A percentile compares a stretch with the other conserved stretches of the same genome.
These are phyloP conservation scores for Sporodiniella umbellata DNA, from an alignment of 371 early-diverging fungal genomes.

Conservation along the genomic window DNA sequence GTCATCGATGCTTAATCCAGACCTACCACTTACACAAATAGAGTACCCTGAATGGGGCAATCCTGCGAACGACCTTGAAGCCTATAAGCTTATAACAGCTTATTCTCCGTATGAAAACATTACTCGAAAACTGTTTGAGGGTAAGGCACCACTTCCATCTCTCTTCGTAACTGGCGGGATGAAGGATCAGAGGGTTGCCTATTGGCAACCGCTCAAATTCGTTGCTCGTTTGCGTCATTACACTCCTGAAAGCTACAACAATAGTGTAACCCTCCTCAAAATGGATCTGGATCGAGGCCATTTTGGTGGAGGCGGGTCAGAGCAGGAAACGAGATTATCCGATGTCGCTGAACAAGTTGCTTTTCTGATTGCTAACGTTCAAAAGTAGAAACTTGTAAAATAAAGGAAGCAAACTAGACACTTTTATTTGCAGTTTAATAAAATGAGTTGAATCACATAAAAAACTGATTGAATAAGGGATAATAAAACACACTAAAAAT, in stretches of 20 bases:
- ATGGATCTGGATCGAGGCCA: conserved; percentile 53
- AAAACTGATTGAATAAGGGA: too few relatives aligned
- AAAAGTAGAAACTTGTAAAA: conserved; percentile 20
- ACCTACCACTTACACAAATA: conserved; percentile 72
- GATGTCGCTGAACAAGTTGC: conserved; percentile 52
- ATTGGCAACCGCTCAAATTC: conserved; percentile 76
- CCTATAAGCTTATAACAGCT: conserved; percentile 56
- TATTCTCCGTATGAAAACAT: conserved; percentile 85
- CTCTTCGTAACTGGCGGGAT: conserved; percentile 75
- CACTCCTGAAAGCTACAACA: conserved; percentile 9
- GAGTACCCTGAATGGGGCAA: conserved; percentile 90
- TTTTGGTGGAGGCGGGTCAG: conserved; percentile 48
- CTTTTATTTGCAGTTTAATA: too few relatives aligned
- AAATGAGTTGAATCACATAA: too few relatives aligned
- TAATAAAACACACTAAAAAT: too few relatives aligned
- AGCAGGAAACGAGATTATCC: conserved; percentile 42
- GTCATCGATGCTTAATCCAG: conserved; percentile 73
- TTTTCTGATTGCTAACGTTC: conserved; percentile 46
- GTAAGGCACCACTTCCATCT: conserved; percentile 41
- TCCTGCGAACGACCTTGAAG: conserved; percentile 47
- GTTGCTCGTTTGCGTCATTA: conserved; percentile 52
- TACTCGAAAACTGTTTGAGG: conserved; percentile 4
- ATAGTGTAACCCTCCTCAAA: conserved; percentile 20
- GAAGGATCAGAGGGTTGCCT: conserved; percentile 75
- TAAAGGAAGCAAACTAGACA: neutral